Percentiles rank a stretch among this genome's conserved stretches.
These are phyloP conservation scores for Saccharomycopsis schoenii DNA, from an alignment of 805 yeast genomes.

Conservation along the genomic window DNA sequence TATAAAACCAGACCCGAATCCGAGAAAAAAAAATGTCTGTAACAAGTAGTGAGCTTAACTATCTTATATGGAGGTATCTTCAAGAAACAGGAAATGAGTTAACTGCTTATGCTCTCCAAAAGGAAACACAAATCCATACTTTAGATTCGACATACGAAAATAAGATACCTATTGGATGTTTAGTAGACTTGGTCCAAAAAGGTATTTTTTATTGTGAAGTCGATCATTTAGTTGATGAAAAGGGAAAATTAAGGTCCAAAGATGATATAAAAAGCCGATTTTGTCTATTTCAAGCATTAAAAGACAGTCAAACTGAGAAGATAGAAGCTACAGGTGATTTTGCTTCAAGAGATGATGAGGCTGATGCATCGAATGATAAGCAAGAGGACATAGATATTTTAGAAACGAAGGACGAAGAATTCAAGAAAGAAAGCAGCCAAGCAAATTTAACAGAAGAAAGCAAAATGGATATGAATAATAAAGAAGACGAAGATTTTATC, in stretches of 20 bases:
- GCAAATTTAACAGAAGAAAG: neutral
- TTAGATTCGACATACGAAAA: constrained; percentile 42
- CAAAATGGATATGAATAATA: neutral
- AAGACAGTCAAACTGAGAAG: constrained; percentile 24
- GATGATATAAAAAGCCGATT: constrained; percentile 24
- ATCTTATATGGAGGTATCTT: constrained; percentile 84
- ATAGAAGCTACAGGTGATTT: constrained; percentile 26
- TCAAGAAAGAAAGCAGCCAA: constrained; percentile 4
- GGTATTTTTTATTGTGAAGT: constrained; percentile 74
- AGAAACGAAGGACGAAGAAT: no score
- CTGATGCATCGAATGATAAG: neutral
- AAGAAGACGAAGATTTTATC: constrained; percentile 5
- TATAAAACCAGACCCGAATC: neutral
- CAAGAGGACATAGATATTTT: constrained; percentile 1
- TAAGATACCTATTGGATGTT: constrained; percentile 64
- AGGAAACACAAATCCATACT: constrained; percentile 54
- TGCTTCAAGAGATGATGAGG: constrained; percentile 20
- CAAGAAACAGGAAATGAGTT: constrained; percentile 76
- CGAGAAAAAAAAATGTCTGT: constrained; percentile 47
- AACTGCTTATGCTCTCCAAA: constrained; percentile 71
- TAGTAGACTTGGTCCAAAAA: constrained; percentile 74
- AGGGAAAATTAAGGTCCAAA: constrained; percentile 25
- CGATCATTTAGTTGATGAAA: constrained; percentile 41
- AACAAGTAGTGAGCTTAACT: constrained; percentile 76
- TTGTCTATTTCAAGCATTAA: constrained; percentile 12